Evolutionary conservation across 345 rosid genomes (phyloP).

Genomic region (Sisymbrium irio): DNA sequence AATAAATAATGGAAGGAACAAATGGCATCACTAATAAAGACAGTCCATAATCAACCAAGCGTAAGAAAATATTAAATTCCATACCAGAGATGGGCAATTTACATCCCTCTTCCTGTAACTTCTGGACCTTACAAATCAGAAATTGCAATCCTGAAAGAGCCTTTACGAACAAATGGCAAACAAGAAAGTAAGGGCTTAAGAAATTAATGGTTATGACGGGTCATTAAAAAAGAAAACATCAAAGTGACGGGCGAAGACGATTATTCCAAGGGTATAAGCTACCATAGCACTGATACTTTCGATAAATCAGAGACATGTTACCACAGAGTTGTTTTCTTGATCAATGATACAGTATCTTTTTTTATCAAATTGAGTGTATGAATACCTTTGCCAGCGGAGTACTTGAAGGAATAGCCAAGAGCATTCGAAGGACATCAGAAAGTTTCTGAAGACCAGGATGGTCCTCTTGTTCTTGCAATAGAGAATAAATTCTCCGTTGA

Average conservation of each 20-base stretch:
- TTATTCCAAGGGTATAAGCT: not conserved
- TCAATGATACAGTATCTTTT: too few species aligned
- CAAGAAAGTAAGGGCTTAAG: slow-evolving; percentile 13
- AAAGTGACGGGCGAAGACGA: not conserved
- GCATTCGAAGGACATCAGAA: slow-evolving; percentile 63
- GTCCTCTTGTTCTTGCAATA: slow-evolving; percentile 70
- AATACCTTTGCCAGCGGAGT: slow-evolving; percentile 90
- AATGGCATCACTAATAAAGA: not conserved
- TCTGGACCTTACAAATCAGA: slow-evolving; percentile 51
- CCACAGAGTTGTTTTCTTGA: too few species aligned
- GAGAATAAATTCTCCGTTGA: slow-evolving; percentile 42
- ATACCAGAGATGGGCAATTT: slow-evolving; percentile 71
- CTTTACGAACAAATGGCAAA: slow-evolving; percentile 42
- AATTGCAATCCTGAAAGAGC: slow-evolving; percentile 85
- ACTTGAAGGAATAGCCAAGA: slow-evolving; percentile 62
- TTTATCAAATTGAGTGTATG: not conserved
- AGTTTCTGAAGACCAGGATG: slow-evolving; percentile 79
- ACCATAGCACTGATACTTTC: not conserved
- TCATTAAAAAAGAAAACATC: not conserved
- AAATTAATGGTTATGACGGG: not conserved
- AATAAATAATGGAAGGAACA: slow-evolving; percentile 4
- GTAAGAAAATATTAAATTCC: slow-evolving; percentile 10
- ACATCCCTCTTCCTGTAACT: slow-evolving; percentile 64
- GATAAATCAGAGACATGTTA: too few species aligned
- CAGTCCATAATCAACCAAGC: not conserved